phyloP scores from a whole-genome alignment of 371 early-diverging fungal species.

The Fennellomyces sp. region DNA sequence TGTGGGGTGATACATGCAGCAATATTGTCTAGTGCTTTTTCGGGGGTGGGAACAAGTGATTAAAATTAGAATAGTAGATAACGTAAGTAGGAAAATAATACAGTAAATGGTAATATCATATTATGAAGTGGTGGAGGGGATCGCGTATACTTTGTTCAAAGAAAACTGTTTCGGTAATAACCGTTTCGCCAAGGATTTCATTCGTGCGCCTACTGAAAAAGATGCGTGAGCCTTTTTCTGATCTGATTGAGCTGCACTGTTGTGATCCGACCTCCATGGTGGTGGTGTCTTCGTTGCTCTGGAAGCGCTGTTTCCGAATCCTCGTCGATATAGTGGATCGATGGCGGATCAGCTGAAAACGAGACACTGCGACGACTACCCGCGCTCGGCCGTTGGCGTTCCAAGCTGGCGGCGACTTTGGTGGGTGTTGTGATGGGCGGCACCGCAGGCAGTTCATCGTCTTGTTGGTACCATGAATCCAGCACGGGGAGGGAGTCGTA shows the following conservation, averaged over 20 bases:
- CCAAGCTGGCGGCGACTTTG: background rate
- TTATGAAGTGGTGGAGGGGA: background rate
- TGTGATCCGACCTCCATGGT: slow-evolving; percentile 3
- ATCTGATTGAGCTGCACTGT: background rate
- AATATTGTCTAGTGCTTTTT: too few species aligned
- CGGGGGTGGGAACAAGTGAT: too few species aligned
- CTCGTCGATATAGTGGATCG: slow-evolving; percentile 21
- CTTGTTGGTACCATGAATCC: slow-evolving; percentile 36
- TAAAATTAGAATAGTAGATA: too few species aligned
- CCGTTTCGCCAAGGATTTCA: slow-evolving; percentile 11
- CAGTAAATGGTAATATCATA: background rate
- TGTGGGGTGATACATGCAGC: background rate
- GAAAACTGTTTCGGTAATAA: background rate
- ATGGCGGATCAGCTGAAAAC: slow-evolving; percentile 37
- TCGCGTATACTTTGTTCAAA: slow-evolving; percentile 6
- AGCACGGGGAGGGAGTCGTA: slow-evolving; percentile 38
- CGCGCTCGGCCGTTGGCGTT: background rate
- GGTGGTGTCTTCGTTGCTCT: background rate
- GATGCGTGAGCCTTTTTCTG: slow-evolving; percentile 5
- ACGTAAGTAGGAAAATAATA: too few species aligned
- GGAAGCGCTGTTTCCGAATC: background rate
- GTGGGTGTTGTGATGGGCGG: slow-evolving; percentile 8
- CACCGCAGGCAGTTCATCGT: slow-evolving; percentile 1
- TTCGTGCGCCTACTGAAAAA: slow-evolving; percentile 6
- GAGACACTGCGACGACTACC: slow-evolving; percentile 24